Evolutionary conservation across 192 early-diverging fungal species (phyloP).

Genomic region (Tieghemiomyces parasiticus): DNA sequence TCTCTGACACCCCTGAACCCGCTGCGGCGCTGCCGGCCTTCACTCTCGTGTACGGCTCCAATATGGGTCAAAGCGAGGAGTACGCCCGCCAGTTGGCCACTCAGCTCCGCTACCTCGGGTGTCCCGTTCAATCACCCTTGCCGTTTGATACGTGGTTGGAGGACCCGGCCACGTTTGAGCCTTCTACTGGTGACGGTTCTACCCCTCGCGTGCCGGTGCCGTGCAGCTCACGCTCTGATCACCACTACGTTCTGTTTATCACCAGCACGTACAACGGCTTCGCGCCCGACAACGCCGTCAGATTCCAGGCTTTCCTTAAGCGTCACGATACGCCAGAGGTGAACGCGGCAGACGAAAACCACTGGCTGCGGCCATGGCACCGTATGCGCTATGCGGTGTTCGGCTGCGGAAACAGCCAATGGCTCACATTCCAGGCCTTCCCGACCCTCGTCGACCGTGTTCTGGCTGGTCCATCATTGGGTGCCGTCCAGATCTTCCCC

Average conservation of each 20-base stretch:
- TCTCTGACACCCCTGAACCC: background rate
- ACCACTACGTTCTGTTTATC: conserved; percentile 17
- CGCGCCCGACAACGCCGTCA: conserved; percentile 36
- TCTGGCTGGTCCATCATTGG: conserved; percentile 31
- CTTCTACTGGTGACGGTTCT: no score
- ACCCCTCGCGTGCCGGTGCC: no score
- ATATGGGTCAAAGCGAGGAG: conserved; percentile 37
- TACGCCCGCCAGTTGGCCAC: conserved; percentile 26
- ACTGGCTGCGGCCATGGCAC: conserved; percentile 11
- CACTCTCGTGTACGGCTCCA: conserved; percentile 32
- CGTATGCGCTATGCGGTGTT: conserved; percentile 34
- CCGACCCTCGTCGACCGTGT: conserved; percentile 24
- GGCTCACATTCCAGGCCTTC: conserved; percentile 41
- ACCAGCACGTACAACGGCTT: conserved; percentile 31
- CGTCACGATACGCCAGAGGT: background rate
- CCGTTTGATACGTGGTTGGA: conserved; percentile 1
- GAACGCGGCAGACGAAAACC: background rate
- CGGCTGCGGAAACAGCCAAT: conserved; percentile 42
- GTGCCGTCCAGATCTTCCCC: conserved; percentile 24
- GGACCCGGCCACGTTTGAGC: background rate
- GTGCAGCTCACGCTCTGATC: background rate
- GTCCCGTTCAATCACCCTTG: background rate
- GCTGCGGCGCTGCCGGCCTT: conserved; percentile 18
- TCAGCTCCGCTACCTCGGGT: conserved; percentile 12
- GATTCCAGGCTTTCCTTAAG: conserved; percentile 21